Evolutionary conservation across 768 basidiomycete species (phyloP), one percentile per base, ranked within the genome.

Genomic region (Gautieria morchelliformis): DNA sequence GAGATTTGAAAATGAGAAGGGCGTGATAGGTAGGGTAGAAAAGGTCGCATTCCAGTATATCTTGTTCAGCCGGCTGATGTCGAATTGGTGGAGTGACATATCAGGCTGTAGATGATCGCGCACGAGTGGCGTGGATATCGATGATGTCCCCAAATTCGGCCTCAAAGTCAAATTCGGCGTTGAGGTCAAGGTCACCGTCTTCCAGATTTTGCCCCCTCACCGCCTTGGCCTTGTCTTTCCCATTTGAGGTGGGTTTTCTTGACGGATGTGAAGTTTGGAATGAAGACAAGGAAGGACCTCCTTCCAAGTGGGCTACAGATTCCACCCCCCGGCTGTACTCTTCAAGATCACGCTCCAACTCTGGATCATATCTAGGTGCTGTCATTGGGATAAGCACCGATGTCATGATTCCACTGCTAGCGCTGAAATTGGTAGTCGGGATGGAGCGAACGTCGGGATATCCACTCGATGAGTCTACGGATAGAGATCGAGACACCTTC

Each of bases 141-240:
- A 57, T 57, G 47, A 57, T 57, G 20, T 57, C 56, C 20, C 17
- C 56, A 45, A 57, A 57, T 11, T 49, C 56, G 12, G 56, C 46
- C 17, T 57, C 56, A 30, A 57, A 57, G 22, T 49, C 48, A 27
- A 57, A 57, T 35, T 50, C 46, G 7, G 33, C 20, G 30, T 37
- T 35, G 11, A 39, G 33, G 32, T 39, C 51, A 8, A 40, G 33
- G 20, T 37, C 51, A 5, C 24, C 35, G 30, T 52, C 51, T 35
- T 22, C 51, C 7, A 35, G 33, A 17, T 35, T 27, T 17, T 30
- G 17, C 7, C n/a, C 35, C 8, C 19, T 17, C 15, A 6, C 37
- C 11, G 17, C 20, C 51, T 39, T 22, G 37, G 12, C 37, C 19
- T 39, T 4, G 24, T 11, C 48, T 33, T 49, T 49, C 12, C 19